Evolutionary conservation across 768 basidiomycete species (phyloP).

Genomic region (Clavulina sp.): DNA sequence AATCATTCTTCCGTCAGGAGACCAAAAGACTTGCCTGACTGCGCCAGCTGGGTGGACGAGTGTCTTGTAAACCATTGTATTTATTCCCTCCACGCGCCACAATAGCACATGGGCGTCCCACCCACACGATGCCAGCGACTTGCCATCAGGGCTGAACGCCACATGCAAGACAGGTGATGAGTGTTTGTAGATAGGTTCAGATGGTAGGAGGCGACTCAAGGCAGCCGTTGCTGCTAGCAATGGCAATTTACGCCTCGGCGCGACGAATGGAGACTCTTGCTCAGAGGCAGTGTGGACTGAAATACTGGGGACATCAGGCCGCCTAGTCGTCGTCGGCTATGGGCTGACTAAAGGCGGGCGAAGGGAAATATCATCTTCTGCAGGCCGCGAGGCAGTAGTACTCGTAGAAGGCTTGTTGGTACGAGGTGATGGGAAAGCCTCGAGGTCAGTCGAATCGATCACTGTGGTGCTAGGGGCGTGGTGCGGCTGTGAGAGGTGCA

Average conservation of each 20-base stretch:
- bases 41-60: slow-evolving; percentile 50
- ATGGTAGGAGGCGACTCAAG: background rate
- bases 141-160: slow-evolving; percentile 63
- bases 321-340: background rate
- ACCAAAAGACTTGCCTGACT: slow-evolving; percentile 64
- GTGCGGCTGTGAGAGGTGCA: background rate
- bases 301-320: too few species aligned
- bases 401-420: too few species aligned
- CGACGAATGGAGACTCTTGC: too few species aligned
- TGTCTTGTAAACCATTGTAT: slow-evolving; percentile 41
- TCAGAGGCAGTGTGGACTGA: too few species aligned
- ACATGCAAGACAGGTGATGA: slow-evolving; percentile 50
- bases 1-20: slow-evolving; percentile 39
- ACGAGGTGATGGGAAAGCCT: too few species aligned
- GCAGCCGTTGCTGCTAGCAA: background rate
- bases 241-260: background rate
- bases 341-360: background rate
- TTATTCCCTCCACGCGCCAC: slow-evolving; percentile 18
- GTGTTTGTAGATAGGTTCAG: slow-evolving; percentile 20
- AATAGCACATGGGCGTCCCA: slow-evolving; percentile 15
- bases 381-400: too few species aligned
- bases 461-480: background rate
- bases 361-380: too few species aligned
- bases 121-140: slow-evolving; percentile 57
- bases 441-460: background rate